Evolutionary conservation across 208 protist genomes (phyloP), one percentile per base, ranked within the genome.

Genomic region (Acanthamoeba healyi): DNA sequence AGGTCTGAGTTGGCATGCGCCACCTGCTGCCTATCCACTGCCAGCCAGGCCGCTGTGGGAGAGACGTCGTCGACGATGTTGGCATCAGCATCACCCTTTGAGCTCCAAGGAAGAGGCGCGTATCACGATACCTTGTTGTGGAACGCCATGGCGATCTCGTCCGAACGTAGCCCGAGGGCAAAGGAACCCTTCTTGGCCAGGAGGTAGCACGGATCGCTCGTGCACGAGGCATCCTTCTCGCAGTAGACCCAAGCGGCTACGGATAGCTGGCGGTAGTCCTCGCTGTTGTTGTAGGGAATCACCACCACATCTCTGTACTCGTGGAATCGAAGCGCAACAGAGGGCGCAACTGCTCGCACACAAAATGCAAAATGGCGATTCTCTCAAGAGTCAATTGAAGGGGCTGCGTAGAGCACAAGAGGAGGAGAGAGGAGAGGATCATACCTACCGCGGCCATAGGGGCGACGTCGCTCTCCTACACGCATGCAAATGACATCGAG

Each of bases 1-100:
- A 88, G 24, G 42, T 63, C 44, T 63, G 79, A n/a, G 36, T 14
- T 14, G 79, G 79, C 79, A 88, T 63, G 46, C 51, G 42, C 79
- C 79, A 88, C n/a, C 79, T 14, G 49, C 79, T 88, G 79, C 79
- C 79, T 19, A 88, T 88, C 79, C 79, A 88, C n/a, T 88, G 79
- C 79, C 79, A 88, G 44, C 79, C 79, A 15, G 70, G 70, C 10
- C 70, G 70, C 70, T 79, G 70, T 36, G 15, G 3, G 51, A 9
- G 2, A 24, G n/a, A 24, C 7, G 65, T 40, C 14, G 46, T 32
- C 36, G 9, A 67, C 32, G 12, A 9, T 67, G 14, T 63, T 0
- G 7, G 17, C 17, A 32, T 24, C 22, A 9, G 56, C 5, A 38
- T 9, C 26, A 36, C 24, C n/a, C n/a, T n/a, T n/a, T n/a, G n/a